Evolutionary conservation across 2,329 filamentous ascomycete species (phyloP), one percentile per base, ranked within the genome.

Genomic region (Fusarium camptoceras): DNA sequence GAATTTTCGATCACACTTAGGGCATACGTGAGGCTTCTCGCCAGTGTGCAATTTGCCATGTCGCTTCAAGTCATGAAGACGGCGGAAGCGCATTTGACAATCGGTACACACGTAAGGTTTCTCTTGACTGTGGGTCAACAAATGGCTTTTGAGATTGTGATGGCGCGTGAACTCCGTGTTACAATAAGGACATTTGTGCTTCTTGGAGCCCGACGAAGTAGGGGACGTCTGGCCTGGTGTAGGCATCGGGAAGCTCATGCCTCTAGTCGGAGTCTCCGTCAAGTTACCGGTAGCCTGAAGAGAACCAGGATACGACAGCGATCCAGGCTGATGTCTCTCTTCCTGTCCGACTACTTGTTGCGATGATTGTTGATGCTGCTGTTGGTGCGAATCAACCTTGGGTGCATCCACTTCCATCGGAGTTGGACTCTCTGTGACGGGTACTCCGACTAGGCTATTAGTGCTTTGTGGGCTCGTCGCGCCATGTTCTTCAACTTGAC

Each of bases 31-130:
- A 15, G 94, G 94, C 76, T 97, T 91, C 83, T 99, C 96, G 58
- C 96, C 96, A 0, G 95, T 98, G 78, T 99, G 96, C 24, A 99
- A 87, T 81, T 99, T 99, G 70, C 92, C 94, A 79, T 99, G 96
- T 42, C 96, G 90, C 83, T 99, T 99, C 71, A 99, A 82, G 77
- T 99, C 96, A 78, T 99, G 96, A 54, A 98, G 85, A 69, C 96
- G 90, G 58, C 96, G 89, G 81, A 99, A 99, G 55, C 95, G 90
- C 80, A 96, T 93, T 74, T 95, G 89, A 79, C 96, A 99, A n/a
- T 93, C 94, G 67, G 93, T 91, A 78, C 96, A 99, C 28, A 96
- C 89, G 77, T 96, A 99, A 0, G 96, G 96, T 81, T 99, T 99
- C 80, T 99, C 96, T 84, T 99, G 95, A 76, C 94, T 98, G 80